Conservation (phyloP, 805 yeast species). For the Saturnispora dispora region DNA sequence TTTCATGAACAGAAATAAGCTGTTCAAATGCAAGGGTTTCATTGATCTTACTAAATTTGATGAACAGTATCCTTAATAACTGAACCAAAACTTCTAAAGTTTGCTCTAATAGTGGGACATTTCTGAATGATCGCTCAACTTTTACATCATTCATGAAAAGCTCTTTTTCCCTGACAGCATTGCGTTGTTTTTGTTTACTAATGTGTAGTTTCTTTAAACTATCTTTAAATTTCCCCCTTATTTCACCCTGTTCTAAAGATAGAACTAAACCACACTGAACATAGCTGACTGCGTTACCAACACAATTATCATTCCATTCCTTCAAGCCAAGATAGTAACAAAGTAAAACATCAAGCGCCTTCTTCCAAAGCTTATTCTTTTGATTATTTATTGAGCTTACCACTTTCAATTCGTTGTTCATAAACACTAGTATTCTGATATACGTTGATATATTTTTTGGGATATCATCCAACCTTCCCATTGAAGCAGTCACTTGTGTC, state of each 20-base stretch:
- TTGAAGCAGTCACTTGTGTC: slow-evolving; percentile 15
- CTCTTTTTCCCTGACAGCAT: slow-evolving; percentile 15
- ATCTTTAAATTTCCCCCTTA: slow-evolving; percentile 19
- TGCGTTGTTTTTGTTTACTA: slow-evolving; percentile 2
- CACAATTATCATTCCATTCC: slow-evolving; percentile 17
- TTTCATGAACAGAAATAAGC: slow-evolving; percentile 11
- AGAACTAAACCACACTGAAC: slow-evolving; percentile 19
- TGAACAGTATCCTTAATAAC: slow-evolving; percentile 16
- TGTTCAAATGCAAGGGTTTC: slow-evolving; percentile 17
- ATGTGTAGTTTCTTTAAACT: slow-evolving; percentile 8
- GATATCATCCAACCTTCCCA: slow-evolving; percentile 21
- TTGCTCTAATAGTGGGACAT: slow-evolving; percentile 13
- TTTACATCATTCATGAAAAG: slow-evolving; percentile 16
- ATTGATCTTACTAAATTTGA: slow-evolving; percentile 21
- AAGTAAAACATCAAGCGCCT: slow-evolving; percentile 16
- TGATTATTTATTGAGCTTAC: not conserved
- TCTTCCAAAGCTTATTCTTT: not conserved
- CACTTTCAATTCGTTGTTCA: slow-evolving; percentile 6
- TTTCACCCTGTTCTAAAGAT: slow-evolving; percentile 20
- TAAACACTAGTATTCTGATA: slow-evolving; percentile 18
- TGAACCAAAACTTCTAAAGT: slow-evolving; percentile 13
- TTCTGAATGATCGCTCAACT: slow-evolving; percentile 12
- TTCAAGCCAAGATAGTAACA: slow-evolving; percentile 22
- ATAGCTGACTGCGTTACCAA: slow-evolving; percentile 23
- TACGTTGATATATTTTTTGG: slow-evolving; percentile 17